phyloP scores from a whole-genome alignment of 345 rosid species.

The Lagerstroemia speciosa region DNA sequence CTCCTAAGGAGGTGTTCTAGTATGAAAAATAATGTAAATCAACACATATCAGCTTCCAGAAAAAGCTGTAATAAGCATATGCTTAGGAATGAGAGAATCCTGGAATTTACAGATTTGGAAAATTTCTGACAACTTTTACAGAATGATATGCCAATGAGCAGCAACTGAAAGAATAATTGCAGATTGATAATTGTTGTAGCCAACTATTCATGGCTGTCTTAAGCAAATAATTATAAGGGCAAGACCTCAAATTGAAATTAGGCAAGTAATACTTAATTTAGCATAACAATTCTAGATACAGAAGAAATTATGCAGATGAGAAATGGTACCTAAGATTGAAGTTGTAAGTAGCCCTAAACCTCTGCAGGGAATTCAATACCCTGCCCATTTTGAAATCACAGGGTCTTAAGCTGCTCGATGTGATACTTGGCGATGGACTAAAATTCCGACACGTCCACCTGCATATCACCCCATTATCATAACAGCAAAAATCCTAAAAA shows the following conservation, averaged over 20 bases:
- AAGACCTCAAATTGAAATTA: not conserved
- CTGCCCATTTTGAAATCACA: constrained; percentile 88
- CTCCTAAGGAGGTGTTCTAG: not conserved
- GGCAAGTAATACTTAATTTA: not conserved
- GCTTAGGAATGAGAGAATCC: not conserved
- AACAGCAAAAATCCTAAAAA: not conserved
- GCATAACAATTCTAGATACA: not conserved
- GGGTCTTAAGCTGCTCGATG: constrained; percentile 62
- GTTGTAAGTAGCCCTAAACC: constrained; percentile 68
- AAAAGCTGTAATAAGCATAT: not conserved
- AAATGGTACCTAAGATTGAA: constrained; percentile 53
- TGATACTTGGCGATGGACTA: constrained; percentile 46
- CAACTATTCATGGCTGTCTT: not conserved
- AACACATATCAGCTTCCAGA: not conserved
- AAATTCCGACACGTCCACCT: constrained; percentile 88
- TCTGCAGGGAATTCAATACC: constrained; percentile 62
- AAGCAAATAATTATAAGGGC: not conserved
- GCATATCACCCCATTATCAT: constrained; percentile 12
- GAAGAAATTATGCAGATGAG: not conserved
- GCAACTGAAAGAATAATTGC: not conserved
- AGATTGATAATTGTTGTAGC: not conserved
- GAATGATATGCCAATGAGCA: not conserved
- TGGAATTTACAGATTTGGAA: not conserved
- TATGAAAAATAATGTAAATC: not conserved
- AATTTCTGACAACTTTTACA: not conserved